Evolutionary conservation across 2,329 filamentous ascomycete genomes (phyloP).

Genomic region (Xylaria multiplex): DNA sequence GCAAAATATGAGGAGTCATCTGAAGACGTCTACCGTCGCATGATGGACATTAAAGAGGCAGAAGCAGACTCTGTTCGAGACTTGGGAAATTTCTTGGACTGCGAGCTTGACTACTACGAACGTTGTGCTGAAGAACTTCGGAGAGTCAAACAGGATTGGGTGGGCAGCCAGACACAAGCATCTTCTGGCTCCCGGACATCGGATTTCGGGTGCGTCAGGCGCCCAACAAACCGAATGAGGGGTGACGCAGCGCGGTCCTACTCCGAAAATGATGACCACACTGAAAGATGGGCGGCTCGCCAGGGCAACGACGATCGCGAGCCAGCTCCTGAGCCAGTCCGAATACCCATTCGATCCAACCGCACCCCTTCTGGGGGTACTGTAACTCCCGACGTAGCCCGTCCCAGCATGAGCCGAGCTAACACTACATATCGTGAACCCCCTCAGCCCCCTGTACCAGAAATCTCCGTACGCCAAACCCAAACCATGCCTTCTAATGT

Average conservation of each 20-base stretch:
- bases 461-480: conserved; percentile 41
- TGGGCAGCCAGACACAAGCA: conserved; percentile 42
- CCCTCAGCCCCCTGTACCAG: conserved; percentile 42
- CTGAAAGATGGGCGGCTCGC: conserved; percentile 46
- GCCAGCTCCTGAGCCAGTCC: conserved; percentile 52
- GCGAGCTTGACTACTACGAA: conserved; percentile 91
- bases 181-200: conserved; percentile 40
- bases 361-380: conserved; percentile 44
- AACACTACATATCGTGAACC: conserved; percentile 46
- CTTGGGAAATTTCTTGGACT: conserved; percentile 83
- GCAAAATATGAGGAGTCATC: conserved; percentile 96
- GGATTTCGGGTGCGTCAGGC: conserved; percentile 42
- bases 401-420: conserved; percentile 46
- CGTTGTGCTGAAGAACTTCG: conserved; percentile 85
- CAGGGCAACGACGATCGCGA: conserved; percentile 52
- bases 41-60: conserved; percentile 96
- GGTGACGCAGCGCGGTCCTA: conserved; percentile 62
- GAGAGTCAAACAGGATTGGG: conserved; percentile 61
- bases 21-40: conserved; percentile 89
- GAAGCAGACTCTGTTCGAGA: conserved; percentile 86
- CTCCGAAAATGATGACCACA: conserved; percentile 53
- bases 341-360: conserved; percentile 57
- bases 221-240: conserved; percentile 51
- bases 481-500: conserved; percentile 48
- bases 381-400: conserved; percentile 45